Evolutionary conservation across 192 early-diverging fungal genomes (phyloP).

Genomic region (Phlyctochytrium planicorne): DNA sequence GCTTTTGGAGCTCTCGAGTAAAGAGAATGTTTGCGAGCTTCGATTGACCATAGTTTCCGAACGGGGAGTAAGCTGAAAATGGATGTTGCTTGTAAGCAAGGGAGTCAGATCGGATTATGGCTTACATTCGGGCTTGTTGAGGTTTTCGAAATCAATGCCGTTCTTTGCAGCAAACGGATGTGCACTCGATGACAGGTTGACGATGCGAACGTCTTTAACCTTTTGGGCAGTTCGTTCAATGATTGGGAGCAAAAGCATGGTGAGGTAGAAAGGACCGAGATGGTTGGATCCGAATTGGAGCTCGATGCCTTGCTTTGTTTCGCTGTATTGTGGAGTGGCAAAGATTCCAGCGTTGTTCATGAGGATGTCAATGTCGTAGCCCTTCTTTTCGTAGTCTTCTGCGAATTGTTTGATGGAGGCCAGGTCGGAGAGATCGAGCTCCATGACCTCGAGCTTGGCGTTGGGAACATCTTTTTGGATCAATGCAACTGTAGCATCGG

Average conservation of each 20-base stretch:
- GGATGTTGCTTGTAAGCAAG: background rate
- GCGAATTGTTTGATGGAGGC: slow-evolving; percentile 22
- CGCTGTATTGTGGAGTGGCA: slow-evolving; percentile 38
- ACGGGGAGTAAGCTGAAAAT: background rate
- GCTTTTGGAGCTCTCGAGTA: slow-evolving; percentile 19
- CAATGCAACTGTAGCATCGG: slow-evolving; percentile 21
- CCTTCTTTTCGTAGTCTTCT: background rate
- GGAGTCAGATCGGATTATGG: background rate
- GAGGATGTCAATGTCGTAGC: slow-evolving; percentile 16
- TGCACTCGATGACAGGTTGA: slow-evolving; percentile 37
- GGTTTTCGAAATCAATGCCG: slow-evolving; percentile 47
- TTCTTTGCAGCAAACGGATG: slow-evolving; percentile 29
- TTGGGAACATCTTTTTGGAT: slow-evolving; percentile 23
- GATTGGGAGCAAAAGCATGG: slow-evolving; percentile 34
- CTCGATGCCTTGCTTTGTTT: slow-evolving; percentile 27
- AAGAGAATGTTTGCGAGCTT: slow-evolving; percentile 51
- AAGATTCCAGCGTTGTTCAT: slow-evolving; percentile 50
- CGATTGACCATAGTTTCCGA: slow-evolving; percentile 34
- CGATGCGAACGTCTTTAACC: slow-evolving; percentile 37
- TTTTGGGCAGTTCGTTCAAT: slow-evolving; percentile 14
- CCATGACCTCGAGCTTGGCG: slow-evolving; percentile 33
- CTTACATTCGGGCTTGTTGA: slow-evolving; percentile 4
- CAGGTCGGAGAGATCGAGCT: slow-evolving; percentile 32
- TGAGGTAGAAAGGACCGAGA: slow-evolving; percentile 35
- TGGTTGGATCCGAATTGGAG: slow-evolving; percentile 19